Percentiles rank a stretch among this genome's conserved stretches.
Conservation (phyloP, 2,329 filamentous ascomycete genomes). For the Aspergillus awamori region DNA sequence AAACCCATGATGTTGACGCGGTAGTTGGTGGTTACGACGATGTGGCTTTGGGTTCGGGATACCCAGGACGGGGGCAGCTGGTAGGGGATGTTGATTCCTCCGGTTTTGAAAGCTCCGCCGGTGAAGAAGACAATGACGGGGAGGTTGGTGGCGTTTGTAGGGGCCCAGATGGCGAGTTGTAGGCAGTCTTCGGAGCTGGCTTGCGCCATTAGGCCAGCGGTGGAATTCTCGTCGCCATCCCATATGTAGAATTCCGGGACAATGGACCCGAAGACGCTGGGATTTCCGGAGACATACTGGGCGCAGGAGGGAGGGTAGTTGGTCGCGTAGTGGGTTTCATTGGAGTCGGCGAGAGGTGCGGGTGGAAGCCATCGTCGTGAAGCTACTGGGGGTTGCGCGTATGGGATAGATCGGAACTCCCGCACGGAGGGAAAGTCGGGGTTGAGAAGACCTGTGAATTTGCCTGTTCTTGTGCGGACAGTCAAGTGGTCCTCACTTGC, state of each 20-base stretch:
- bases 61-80: background rate
- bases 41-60: constrained; percentile 1
- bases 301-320: background rate
- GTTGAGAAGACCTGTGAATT: background rate
- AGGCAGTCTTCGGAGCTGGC: constrained; percentile 4
- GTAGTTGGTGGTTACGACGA: constrained; percentile 5
- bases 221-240: background rate
- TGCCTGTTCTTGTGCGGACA: background rate
- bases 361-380: constrained; percentile 2
- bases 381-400: background rate
- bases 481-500: background rate
- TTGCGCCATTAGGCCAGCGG: background rate
- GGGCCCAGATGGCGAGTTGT: constrained; percentile 3
- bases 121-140: constrained; percentile 1
- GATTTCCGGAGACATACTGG: background rate
- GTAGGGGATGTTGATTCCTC: background rate
- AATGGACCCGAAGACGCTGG: background rate
- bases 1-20: constrained; percentile 6
- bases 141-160: background rate
- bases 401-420: constrained; percentile 2
- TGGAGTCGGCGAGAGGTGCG: background rate
- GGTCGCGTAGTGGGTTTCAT: background rate
- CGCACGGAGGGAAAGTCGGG: background rate
- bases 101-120: background rate
- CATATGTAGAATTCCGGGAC: background rate